Conservation (phyloP, 2,329 filamentous ascomycete species). For the Neofusicoccum laricinum region DNA sequence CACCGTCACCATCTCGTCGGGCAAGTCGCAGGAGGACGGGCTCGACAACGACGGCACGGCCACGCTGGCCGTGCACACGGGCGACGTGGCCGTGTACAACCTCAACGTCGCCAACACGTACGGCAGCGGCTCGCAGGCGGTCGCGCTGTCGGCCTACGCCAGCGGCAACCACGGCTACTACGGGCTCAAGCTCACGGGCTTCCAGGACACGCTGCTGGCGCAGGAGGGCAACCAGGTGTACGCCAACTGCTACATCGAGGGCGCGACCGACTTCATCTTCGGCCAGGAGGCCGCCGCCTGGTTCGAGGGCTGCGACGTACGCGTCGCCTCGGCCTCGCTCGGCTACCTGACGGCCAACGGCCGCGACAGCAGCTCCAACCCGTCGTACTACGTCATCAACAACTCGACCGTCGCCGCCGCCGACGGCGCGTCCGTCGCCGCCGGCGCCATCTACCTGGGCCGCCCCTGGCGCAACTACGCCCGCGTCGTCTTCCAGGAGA, state of each 20-base stretch:
- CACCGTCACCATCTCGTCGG: slow-evolving; percentile 50
- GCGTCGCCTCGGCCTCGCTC: not conserved
- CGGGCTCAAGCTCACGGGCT: slow-evolving; percentile 51
- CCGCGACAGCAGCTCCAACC: slow-evolving; percentile 21
- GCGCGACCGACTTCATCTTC: slow-evolving; percentile 59
- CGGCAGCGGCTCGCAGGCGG: slow-evolving; percentile 36
- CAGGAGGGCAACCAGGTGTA: slow-evolving; percentile 52
- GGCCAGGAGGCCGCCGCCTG: slow-evolving; percentile 48
- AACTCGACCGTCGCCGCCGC: slow-evolving; percentile 43
- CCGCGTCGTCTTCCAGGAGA: slow-evolving; percentile 49
- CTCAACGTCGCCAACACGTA: slow-evolving; percentile 51
- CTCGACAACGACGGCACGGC: slow-evolving; percentile 50
- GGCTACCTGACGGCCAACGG: slow-evolving; percentile 27
- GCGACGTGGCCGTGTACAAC: slow-evolving; percentile 57
- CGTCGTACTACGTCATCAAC: slow-evolving; percentile 53
- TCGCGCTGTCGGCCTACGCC: slow-evolving; percentile 51
- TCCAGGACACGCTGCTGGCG: slow-evolving; percentile 49
- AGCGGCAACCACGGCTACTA: slow-evolving; percentile 52
- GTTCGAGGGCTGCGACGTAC: slow-evolving; percentile 36
- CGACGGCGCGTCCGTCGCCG: slow-evolving; percentile 28
- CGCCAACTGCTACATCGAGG: slow-evolving; percentile 53
- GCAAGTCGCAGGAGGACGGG: slow-evolving; percentile 33
- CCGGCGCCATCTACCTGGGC: slow-evolving; percentile 45
- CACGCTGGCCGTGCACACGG: slow-evolving; percentile 44
- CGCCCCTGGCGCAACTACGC: slow-evolving; percentile 50